These are phyloP conservation scores for Trichaptum fuscoviolaceum DNA, from an alignment of 768 basidiomycete genomes.

Conservation along the genomic window DNA sequence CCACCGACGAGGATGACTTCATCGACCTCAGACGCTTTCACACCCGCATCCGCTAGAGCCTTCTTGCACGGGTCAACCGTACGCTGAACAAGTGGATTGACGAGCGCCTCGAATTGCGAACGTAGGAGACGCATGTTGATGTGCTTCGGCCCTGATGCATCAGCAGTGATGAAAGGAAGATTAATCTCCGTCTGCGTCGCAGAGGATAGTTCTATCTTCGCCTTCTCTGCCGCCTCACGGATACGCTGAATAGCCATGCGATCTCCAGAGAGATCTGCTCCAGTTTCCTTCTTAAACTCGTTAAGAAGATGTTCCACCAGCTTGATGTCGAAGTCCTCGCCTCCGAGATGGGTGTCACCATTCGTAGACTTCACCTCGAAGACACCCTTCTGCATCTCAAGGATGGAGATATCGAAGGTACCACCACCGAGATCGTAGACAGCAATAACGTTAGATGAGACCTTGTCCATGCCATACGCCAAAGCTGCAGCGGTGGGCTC, in stretches of 20 bases:
- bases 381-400: slow-evolving; percentile 99
- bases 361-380: slow-evolving; percentile 99
- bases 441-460: slow-evolving; percentile 82
- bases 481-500: slow-evolving; percentile 98
- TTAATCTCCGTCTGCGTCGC: slow-evolving; percentile 96
- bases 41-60: slow-evolving; percentile 87
- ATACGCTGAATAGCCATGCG: slow-evolving; percentile 98
- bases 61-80: slow-evolving; percentile 97
- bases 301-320: slow-evolving; percentile 81
- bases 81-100: slow-evolving; percentile 75
- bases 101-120: slow-evolving; percentile 86
- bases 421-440: slow-evolving; percentile 99
- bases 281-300: slow-evolving; percentile 93
- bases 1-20: slow-evolving; percentile 99
- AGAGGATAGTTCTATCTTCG: slow-evolving; percentile 96
- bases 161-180: slow-evolving; percentile 96
- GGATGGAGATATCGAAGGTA: slow-evolving; percentile 98
- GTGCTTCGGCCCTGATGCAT: slow-evolving; percentile 92
- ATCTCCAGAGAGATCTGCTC: slow-evolving; percentile 77
- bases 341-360: slow-evolving; percentile 96
- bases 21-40: slow-evolving; percentile 89
- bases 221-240: slow-evolving; percentile 98
- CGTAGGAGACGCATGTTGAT: slow-evolving; percentile 90
- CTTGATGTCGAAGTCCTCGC: slow-evolving; percentile 93
- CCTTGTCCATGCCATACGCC: slow-evolving; percentile 88